Base-by-base conservation (phyloP, 257 asterid species). In the Marsdenia floribunda region DNA sequence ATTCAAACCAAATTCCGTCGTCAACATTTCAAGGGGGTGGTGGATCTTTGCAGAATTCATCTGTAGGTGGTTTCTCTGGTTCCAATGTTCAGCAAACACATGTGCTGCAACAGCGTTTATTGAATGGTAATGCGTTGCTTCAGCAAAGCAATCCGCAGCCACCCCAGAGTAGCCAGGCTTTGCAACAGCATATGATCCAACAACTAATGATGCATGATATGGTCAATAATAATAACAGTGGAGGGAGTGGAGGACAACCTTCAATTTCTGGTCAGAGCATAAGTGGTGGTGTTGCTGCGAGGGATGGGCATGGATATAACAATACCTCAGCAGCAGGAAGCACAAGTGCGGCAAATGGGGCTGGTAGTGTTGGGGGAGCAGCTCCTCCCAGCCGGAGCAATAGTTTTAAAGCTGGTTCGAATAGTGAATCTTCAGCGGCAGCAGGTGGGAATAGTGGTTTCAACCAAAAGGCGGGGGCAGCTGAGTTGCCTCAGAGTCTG, bases 161-260 rank as follows among this genome's bases (percentile, higher is more conserved):
- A 21, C 68, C 91, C 0, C 89, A 83, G 22, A 84, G 90, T 52
- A 84, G 79, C 84, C 96, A 87, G 81, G 86, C 85, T n/a, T 60
- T 83, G 54, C 96, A 93, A 26, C 96, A 90, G 46, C 96, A 90
- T 47, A 87, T 85, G 89, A 83, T 91, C 77, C 97, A 91, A 83
- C 98, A 89, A 58, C 54, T 86, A 67, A 73, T 84, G 75, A 73
- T 84, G 75, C 97, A 90, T 68, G 92, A 87, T 70, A 82, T 88
- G 86, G 89, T 67, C 76, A 83, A 80, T 81, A 87, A 80, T 81
- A 87, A 85, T 71, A 84, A 83, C 79, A 86, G 74, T 50, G 86
- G 67, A 3, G 86, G 84, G 26, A 65, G 74, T 42, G 85, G 83
- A 15, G 77, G 57, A 63, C 87, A 74, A 33, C 74, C 58, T 64